Evolutionary conservation across 805 yeast species (phyloP), one percentile per base, ranked within the genome.

Genomic region (Debaryomyces castellii): DNA sequence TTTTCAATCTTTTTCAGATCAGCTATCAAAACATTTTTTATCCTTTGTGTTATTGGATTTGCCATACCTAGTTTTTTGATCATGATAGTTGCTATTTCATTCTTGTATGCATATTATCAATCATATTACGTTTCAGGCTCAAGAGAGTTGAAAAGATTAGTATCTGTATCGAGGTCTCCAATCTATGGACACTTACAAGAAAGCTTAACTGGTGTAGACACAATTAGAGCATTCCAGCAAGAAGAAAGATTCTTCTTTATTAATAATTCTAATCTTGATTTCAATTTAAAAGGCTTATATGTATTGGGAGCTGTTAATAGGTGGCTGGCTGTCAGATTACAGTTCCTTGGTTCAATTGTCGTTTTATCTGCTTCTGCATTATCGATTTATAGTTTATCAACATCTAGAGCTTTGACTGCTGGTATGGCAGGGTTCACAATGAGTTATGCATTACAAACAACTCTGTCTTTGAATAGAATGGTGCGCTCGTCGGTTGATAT

Each of bases 91-190:
- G 44, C 49, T 8, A 56, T 69, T 43, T 49, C 63, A 32, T 51
- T 52, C 47, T 53, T 67, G 32, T 69, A 68, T 53, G 65, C 64
- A 41, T 51, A 61, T 42, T 57, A 62, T 51, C 53, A 73, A 47
- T 51, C 54, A 42, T 52, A 51, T 22, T 69, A 59, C 47, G 65
- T 67, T 44, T 65, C 73, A 14, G 59, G 72, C 24, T 62, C 71
- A 3, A 77, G 96, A 55, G 96, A 89, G 60, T 70, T 89, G 55
- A 87, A 87, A 60, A 77, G 96, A 56, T 69, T 89, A 42, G 81
- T 79, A 39, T 81, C 87, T 43, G 74, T 82, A 18, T 76, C 92
- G 4, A 76, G 80, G 56, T 80, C 88, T 30, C 74, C 74, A 0
- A 52, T 66, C 3, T 62, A 66, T 41, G 60, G 71, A 3, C 69